These are phyloP conservation scores for Strobilomyces dryophilus DNA, from an alignment of 768 basidiomycete species.

Conservation along the genomic window DNA sequence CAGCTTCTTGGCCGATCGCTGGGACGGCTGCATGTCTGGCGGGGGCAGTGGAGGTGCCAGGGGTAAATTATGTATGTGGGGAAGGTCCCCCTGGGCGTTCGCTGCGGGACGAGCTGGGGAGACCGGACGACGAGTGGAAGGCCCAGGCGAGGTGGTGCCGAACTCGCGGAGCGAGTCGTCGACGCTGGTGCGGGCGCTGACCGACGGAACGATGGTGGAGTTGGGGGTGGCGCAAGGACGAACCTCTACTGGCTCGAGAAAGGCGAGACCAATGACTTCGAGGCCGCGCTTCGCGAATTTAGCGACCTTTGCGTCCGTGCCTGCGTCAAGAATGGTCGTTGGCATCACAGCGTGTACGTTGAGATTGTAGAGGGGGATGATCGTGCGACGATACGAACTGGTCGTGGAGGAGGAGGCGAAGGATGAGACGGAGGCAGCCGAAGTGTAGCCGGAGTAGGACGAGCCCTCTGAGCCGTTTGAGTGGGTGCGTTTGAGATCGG, in stretches of 20 bases:
- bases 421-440: slow-evolving; percentile 39
- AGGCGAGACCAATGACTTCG: slow-evolving; percentile 72
- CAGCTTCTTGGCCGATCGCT: slow-evolving; percentile 50
- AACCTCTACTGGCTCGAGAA: slow-evolving; percentile 80
- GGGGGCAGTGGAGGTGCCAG: slow-evolving; percentile 14
- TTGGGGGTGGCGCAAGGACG: slow-evolving; percentile 34
- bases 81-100: not conserved
- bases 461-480: slow-evolving; percentile 52
- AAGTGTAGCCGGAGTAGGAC: slow-evolving; percentile 46
- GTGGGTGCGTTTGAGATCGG: slow-evolving; percentile 26
- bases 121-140: slow-evolving; percentile 6
- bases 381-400: slow-evolving; percentile 58
- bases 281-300: slow-evolving; percentile 69
- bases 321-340: slow-evolving; percentile 82
- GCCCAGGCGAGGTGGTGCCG: slow-evolving; percentile 6
- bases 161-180: slow-evolving; percentile 22
- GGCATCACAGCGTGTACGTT: slow-evolving; percentile 86
- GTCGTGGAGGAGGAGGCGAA: slow-evolving; percentile 40
- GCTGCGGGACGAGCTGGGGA: slow-evolving; percentile 6
- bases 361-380: slow-evolving; percentile 84
- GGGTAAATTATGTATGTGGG: slow-evolving; percentile 12
- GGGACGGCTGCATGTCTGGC: slow-evolving; percentile 24
- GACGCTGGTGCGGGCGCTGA: slow-evolving; percentile 29
- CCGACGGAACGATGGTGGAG: slow-evolving; percentile 6
- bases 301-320: slow-evolving; percentile 83